Percentiles rank a stretch among this genome's conserved stretches.
Conservation (phyloP, 179 eudicot genomes). For the Vitellaria paradoxa region DNA sequence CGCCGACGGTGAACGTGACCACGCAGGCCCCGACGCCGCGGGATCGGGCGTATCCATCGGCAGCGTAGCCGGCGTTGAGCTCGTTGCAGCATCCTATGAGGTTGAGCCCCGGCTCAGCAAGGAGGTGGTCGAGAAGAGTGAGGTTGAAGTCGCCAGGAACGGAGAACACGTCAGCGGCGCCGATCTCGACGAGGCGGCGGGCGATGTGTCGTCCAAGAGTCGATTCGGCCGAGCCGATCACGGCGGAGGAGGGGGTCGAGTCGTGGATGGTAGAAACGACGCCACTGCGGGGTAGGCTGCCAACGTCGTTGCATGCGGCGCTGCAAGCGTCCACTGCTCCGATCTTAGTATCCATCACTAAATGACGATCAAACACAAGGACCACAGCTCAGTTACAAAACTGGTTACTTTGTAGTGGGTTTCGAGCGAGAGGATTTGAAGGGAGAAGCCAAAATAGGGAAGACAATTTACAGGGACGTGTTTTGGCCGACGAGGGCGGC, state of each 20-base stretch:
- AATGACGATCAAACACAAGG: neutral
- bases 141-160: constrained; percentile 31
- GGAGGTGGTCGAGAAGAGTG: constrained; percentile 29
- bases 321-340: neutral
- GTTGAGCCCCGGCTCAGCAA: constrained; percentile 23
- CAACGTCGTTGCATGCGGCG: neutral
- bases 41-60: constrained; percentile 25
- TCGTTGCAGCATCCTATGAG: constrained; percentile 31
- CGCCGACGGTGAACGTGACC: constrained; percentile 28
- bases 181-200: constrained; percentile 21
- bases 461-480: no score
- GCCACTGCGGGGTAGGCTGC: neutral
- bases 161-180: constrained; percentile 22
- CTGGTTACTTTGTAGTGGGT: no score
- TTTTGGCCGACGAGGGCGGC: no score
- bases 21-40: constrained; percentile 27
- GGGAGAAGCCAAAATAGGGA: no score
- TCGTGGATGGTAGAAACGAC: neutral
- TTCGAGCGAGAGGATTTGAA: no score
- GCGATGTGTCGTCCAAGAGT: constrained; percentile 31
- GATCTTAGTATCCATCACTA: constrained; percentile 10
- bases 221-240: neutral
- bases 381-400: no score
- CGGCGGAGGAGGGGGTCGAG: neutral
- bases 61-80: constrained; percentile 29